Conservation (phyloP, 768 basidiomycete species). For the Phaeotremella skinneri region DNA sequence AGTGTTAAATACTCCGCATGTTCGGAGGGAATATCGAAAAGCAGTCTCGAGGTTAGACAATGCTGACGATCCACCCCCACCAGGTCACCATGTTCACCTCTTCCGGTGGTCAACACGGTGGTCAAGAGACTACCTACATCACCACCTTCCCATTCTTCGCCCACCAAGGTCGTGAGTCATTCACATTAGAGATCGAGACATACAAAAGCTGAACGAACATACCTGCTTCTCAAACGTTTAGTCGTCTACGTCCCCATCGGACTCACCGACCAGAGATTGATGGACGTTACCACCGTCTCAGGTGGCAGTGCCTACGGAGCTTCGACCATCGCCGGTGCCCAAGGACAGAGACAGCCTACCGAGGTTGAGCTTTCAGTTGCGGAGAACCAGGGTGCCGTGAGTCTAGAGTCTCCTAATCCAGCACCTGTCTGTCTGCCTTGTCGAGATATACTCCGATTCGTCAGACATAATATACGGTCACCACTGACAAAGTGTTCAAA, state of each 20-base stretch:
- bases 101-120: constrained; percentile 69
- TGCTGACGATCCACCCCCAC: constrained; percentile 43
- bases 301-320: constrained; percentile 75
- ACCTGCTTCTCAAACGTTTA: background rate
- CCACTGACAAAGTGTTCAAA: background rate
- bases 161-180: constrained; percentile 59
- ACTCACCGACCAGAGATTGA: constrained; percentile 53
- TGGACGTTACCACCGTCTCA: constrained; percentile 44
- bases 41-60: background rate
- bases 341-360: constrained; percentile 39
- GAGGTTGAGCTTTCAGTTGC: constrained; percentile 30
- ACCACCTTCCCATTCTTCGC: constrained; percentile 60
- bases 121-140: constrained; percentile 59
- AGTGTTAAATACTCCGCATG: background rate
- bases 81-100: constrained; percentile 68
- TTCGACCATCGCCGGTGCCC: constrained; percentile 52
- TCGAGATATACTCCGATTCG: background rate
- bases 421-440: background rate
- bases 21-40: background rate
- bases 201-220: background rate
- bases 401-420: background rate
- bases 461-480: background rate
- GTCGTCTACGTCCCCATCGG: constrained; percentile 60
- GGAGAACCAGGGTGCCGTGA: constrained; percentile 36
- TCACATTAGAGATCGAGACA: background rate